phyloP scores from a whole-genome alignment of 2,329 filamentous ascomycete species.

The Phialophora macrospora region DNA sequence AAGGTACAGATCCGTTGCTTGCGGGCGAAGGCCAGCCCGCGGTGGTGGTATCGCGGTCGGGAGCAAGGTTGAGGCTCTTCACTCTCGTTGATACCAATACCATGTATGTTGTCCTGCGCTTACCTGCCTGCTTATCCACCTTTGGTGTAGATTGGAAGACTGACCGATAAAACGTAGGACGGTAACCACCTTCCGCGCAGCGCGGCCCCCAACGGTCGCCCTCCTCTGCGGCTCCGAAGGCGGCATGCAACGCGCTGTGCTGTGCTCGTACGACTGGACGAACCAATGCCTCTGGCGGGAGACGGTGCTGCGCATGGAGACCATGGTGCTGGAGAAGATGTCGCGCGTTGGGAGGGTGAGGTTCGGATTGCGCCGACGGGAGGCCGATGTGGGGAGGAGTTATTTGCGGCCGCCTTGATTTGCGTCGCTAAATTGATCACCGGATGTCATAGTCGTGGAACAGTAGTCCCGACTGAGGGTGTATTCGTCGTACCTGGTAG shows the following conservation, averaged over 20 bases:
- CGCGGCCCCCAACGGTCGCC: conserved; percentile 49
- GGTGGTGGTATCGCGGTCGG: not conserved
- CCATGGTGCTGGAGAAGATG: conserved; percentile 47
- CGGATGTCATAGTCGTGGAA: not conserved
- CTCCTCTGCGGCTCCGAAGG: conserved; percentile 53
- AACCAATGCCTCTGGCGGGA: conserved; percentile 51
- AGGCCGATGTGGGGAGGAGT: conserved; percentile 8
- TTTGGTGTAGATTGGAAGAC: not conserved
- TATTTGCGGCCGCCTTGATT: conserved; percentile 9
- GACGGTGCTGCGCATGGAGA: conserved; percentile 52
- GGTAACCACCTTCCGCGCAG: conserved; percentile 49
- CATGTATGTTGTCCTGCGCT: conserved; percentile 43
- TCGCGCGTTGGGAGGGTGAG: conserved; percentile 43
- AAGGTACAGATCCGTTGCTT: conserved; percentile 43
- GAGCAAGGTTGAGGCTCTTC: conserved; percentile 43
- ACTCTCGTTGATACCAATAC: conserved; percentile 51
- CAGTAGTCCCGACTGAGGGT: not conserved
- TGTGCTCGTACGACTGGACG: conserved; percentile 55
- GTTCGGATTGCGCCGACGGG: conserved; percentile 39
- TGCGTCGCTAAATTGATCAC: not conserved
- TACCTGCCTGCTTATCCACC: not conserved
- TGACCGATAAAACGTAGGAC: conserved; percentile 7
- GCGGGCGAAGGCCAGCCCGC: conserved; percentile 29
- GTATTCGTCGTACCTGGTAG: not conserved
- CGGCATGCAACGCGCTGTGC: conserved; percentile 53